Base-by-base conservation (phyloP, 306 rosid genomes). In the Astragalus membranaceus region DNA sequence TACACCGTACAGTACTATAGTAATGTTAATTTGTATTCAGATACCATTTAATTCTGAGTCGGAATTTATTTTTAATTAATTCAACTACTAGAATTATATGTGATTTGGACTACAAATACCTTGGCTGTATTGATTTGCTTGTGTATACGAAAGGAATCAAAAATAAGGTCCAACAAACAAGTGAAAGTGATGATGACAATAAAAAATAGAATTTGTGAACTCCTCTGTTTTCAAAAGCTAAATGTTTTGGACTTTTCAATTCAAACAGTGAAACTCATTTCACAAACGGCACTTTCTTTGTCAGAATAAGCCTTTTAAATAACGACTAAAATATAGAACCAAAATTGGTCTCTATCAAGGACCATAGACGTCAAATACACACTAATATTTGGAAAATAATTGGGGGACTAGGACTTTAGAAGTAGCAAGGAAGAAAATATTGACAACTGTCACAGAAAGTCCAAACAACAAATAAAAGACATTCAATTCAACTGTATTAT, bases 291-390 rank as follows among this genome's bases (percentile, higher is more conserved):
- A n/a, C 70, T 55, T 57, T 76, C 47, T 53, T 41, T 69, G 70
- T 62, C 70, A 74, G 73, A 67, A 57, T 32, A 72, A 43, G 30
- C 7, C 29, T 20, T 5, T 14, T 44, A 49, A 56, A 48, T 50
- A 46, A 46, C 50, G 5, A 71, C 23, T 7, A 71, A 72, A 46
- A 63, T 59, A 70, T 3, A 41, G n/a, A 29, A 14, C 1, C 10
- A 14, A 32, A 48, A 44, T 53, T 10, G 64, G 82, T 72, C 78
- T 13, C 64, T 46, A 43, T 66, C 77, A 62, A 75, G 62, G 58
- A 73, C 44, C 68, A 15, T 3, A 39, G 15, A 50, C 62, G 30
- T 70, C 73, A 60, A 35, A 41, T 32, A 23, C 1, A 37, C n/a
- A 35, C 52, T n/a, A 47, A 29, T 68, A 81, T 44, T 56, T 23